These are phyloP conservation scores for Colletotrichum sp. DNA, from an alignment of 2,329 filamentous ascomycete species.

Conservation along the genomic window DNA sequence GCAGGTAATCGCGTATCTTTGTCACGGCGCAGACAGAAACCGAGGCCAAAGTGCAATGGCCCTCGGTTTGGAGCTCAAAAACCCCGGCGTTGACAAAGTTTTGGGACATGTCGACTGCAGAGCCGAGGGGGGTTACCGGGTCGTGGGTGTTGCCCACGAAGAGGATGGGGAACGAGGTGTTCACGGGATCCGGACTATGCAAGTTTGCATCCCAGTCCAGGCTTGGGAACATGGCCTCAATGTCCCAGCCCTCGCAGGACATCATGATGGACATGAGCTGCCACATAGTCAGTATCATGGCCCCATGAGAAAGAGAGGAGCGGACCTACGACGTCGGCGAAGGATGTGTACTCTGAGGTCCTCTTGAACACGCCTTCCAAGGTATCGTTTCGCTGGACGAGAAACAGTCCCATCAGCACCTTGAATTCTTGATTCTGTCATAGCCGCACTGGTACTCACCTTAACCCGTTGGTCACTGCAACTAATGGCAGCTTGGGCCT, in stretches of 20 bases:
- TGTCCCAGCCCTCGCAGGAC: slow-evolving; percentile 38
- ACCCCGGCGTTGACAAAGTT: slow-evolving; percentile 41
- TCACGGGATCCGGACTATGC: slow-evolving; percentile 23
- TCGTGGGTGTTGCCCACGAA: slow-evolving; percentile 63
- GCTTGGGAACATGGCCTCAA: slow-evolving; percentile 32
- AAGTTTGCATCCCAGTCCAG: slow-evolving; percentile 31
- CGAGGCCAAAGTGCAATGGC: slow-evolving; percentile 40
- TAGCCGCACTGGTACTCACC: neutral
- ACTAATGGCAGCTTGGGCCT: slow-evolving; percentile 24
- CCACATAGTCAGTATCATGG: slow-evolving; percentile 4
- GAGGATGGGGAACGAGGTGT: slow-evolving; percentile 59
- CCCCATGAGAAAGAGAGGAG: too few species aligned
- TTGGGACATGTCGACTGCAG: slow-evolving; percentile 45
- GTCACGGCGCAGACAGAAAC: slow-evolving; percentile 38
- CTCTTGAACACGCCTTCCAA: slow-evolving; percentile 32
- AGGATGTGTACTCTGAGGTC: slow-evolving; percentile 34
- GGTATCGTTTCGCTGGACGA: slow-evolving; percentile 32
- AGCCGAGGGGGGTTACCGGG: slow-evolving; percentile 61
- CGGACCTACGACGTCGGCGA: slow-evolving; percentile 39
- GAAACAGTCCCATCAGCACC: neutral
- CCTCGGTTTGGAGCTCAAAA: slow-evolving; percentile 38
- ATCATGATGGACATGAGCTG: slow-evolving; percentile 36
- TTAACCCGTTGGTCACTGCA: slow-evolving; percentile 36
- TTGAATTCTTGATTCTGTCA: neutral
- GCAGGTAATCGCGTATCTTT: slow-evolving; percentile 38